phyloP scores from a whole-genome alignment of 768 basidiomycete genomes.

The Boletus sp. region DNA sequence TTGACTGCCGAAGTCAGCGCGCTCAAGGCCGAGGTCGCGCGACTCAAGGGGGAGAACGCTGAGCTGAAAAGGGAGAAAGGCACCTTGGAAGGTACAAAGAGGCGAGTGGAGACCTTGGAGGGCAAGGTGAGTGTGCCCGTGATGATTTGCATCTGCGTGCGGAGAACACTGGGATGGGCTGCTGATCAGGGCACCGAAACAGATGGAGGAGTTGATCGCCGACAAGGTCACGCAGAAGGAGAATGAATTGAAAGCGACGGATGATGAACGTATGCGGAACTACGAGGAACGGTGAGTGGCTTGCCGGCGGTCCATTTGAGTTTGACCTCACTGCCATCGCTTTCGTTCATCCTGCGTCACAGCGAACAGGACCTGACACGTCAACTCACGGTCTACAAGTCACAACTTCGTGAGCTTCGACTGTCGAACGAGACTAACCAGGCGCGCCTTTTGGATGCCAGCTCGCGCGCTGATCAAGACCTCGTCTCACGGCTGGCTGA shows the following conservation, averaged over 20 bases:
- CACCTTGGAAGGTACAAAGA: constrained; percentile 64
- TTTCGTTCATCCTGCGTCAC: background rate
- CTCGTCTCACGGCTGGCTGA: constrained; percentile 87
- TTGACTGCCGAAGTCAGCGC: constrained; percentile 65
- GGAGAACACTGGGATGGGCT: background rate
- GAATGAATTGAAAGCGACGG: constrained; percentile 94
- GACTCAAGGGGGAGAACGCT: constrained; percentile 76
- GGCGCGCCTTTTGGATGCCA: no score
- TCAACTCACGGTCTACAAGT: constrained; percentile 82
- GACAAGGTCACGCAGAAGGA: constrained; percentile 91
- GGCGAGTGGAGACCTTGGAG: constrained; percentile 78
- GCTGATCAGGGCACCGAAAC: constrained; percentile 1
- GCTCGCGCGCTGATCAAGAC: constrained; percentile 92
- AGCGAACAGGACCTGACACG: constrained; percentile 92
- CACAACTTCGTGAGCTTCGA: constrained; percentile 86
- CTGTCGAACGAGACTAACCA: constrained; percentile 90
- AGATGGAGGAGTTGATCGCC: constrained; percentile 96
- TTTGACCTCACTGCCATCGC: background rate
- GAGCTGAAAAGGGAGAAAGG: constrained; percentile 74
- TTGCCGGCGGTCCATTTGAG: background rate
- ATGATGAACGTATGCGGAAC: constrained; percentile 93
- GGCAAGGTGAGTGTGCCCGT: constrained; percentile 54
- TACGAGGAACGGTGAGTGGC: constrained; percentile 84
- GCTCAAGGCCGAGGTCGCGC: constrained; percentile 66
- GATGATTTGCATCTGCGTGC: background rate